These are phyloP conservation scores for Phytophthora meadii DNA, from an alignment of 352 stramenopile species.

Conservation along the genomic window DNA sequence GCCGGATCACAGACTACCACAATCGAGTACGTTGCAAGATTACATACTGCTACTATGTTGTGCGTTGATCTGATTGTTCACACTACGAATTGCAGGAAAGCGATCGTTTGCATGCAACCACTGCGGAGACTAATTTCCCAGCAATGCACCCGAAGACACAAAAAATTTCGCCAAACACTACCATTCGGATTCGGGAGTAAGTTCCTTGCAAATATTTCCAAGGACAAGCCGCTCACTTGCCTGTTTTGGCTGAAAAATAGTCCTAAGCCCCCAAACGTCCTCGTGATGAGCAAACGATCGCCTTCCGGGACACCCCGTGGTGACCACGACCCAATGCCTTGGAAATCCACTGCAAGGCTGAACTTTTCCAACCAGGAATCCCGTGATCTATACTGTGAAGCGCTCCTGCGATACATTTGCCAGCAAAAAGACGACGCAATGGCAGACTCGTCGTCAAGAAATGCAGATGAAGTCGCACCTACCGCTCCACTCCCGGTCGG, in stretches of 20 bases:
- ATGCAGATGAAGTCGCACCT: conserved; percentile 1
- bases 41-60: not conserved
- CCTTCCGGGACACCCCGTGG: conserved; percentile 29
- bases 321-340: conserved; percentile 28
- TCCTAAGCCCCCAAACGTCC: conserved; percentile 65
- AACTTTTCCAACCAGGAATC: conserved; percentile 60
- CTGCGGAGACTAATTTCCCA: conserved; percentile 77
- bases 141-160: conserved; percentile 83
- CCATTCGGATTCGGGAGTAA: conserved; percentile 78
- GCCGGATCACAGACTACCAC: conserved; percentile 83
- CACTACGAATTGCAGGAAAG: conserved; percentile 47
- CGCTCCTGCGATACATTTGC: conserved; percentile 73
- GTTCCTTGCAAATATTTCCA: conserved; percentile 11
- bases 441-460: conserved; percentile 5
- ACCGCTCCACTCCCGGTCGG: conserved; percentile 51
- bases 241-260: conserved; percentile 20
- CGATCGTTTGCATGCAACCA: conserved; percentile 66
- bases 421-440: conserved; percentile 66
- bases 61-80: no score
- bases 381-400: conserved; percentile 73
- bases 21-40: conserved; percentile 45
- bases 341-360: conserved; percentile 43
- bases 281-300: conserved; percentile 46
- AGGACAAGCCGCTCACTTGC: no score
- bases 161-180: conserved; percentile 62